phyloP scores from a whole-genome alignment of 2,329 filamentous ascomycete genomes.

The Aurifilum marmelostoma region DNA sequence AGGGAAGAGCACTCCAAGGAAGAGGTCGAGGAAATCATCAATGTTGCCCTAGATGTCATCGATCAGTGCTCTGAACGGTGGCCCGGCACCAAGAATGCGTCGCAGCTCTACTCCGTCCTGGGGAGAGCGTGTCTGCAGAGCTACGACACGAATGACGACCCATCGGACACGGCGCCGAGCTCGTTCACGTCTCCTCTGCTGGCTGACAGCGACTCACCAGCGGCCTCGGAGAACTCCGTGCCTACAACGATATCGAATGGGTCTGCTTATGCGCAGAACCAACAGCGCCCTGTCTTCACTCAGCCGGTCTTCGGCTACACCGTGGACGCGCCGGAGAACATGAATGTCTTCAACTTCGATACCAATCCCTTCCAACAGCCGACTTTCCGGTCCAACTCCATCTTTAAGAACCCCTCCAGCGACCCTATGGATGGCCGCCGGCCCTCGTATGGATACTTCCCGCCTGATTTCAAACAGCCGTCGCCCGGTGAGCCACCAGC shows the following conservation, averaged over 20 bases:
- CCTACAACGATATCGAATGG: slow-evolving; percentile 38
- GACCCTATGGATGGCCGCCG: slow-evolving; percentile 53
- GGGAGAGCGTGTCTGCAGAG: slow-evolving; percentile 85
- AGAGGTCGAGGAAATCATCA: slow-evolving; percentile 75
- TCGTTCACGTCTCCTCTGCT: slow-evolving; percentile 52
- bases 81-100: slow-evolving; percentile 85
- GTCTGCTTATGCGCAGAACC: slow-evolving; percentile 34
- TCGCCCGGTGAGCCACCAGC: slow-evolving; percentile 35
- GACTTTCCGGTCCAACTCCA: slow-evolving; percentile 67
- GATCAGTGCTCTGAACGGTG: slow-evolving; percentile 81
- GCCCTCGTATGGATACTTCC: slow-evolving; percentile 61
- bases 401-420: slow-evolving; percentile 62
- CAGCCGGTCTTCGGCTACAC: slow-evolving; percentile 62
- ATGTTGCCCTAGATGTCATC: slow-evolving; percentile 77
- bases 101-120: slow-evolving; percentile 84
- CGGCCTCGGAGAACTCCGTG: slow-evolving; percentile 45
- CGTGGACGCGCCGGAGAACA: slow-evolving; percentile 59
- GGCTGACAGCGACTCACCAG: slow-evolving; percentile 52
- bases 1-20: slow-evolving; percentile 72
- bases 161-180: slow-evolving; percentile 40
- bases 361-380: slow-evolving; percentile 50
- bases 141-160: slow-evolving; percentile 68
- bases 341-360: slow-evolving; percentile 51
- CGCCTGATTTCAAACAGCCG: slow-evolving; percentile 56
- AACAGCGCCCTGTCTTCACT: slow-evolving; percentile 45